Evolutionary conservation across 148 eudicot species (phyloP).

Genomic region (Persicaria maculosa): DNA sequence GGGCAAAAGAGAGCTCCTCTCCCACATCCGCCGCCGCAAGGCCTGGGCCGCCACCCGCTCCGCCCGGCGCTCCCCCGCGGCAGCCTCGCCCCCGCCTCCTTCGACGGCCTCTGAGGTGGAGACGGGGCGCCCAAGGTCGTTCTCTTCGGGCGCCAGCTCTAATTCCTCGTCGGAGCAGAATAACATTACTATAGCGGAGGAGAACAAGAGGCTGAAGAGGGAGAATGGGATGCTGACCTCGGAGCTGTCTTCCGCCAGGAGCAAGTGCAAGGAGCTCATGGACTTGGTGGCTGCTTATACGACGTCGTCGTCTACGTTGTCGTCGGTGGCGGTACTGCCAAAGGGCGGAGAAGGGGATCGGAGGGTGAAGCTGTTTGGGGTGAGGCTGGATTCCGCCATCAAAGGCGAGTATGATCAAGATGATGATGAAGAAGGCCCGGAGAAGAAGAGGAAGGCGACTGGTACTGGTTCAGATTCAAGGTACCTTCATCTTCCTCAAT

Average conservation of each 20-base stretch:
- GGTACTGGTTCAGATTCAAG: background rate
- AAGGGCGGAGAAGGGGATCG: conserved; percentile 15
- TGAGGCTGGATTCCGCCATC: conserved; percentile 33
- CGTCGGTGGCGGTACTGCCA: background rate
- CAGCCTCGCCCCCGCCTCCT: background rate
- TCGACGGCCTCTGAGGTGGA: conserved; percentile 9
- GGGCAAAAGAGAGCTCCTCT: conserved; percentile 49
- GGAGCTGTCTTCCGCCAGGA: conserved; percentile 58
- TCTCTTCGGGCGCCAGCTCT: conserved; percentile 54
- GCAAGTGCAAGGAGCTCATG: conserved; percentile 64
- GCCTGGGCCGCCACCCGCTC: conserved; percentile 34
- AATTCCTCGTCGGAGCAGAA: conserved; percentile 42
- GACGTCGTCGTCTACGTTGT: background rate
- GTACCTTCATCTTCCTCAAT: background rate
- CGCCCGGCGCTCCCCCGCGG: conserved; percentile 14
- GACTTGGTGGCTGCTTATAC: conserved; percentile 42
- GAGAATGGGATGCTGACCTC: conserved; percentile 57
- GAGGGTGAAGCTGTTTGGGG: conserved; percentile 68
- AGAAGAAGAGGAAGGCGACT: background rate
- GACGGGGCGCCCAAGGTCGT: conserved; percentile 43
- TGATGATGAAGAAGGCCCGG: too few relatives aligned
- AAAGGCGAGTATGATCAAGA: too few relatives aligned
- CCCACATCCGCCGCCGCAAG: conserved; percentile 66
- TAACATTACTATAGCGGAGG: conserved; percentile 37
- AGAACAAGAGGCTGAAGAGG: conserved; percentile 62